Conservation (phyloP, 768 basidiomycete species). For the Cystofilobasidium bisporidii region DNA sequence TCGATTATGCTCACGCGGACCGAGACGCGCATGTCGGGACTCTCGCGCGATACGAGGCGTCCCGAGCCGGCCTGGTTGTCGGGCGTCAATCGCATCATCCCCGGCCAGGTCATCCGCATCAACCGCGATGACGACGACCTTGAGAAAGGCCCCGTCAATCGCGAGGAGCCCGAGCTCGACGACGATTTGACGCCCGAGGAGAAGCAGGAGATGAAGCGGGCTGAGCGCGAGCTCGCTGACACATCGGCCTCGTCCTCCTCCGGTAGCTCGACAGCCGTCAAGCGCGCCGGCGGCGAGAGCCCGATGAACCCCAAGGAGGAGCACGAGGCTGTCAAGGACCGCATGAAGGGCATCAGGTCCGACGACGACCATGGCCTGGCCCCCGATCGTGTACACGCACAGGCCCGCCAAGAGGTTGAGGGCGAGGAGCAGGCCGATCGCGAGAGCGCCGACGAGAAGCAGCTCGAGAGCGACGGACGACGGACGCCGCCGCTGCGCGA, state of each 20-base stretch:
- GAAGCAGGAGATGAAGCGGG: conserved; percentile 10
- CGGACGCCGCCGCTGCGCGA: conserved; percentile 43
- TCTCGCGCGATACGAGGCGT: conserved; percentile 5
- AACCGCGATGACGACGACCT: conserved; percentile 56
- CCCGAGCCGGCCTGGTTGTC: conserved; percentile 70
- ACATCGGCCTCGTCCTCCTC: background rate
- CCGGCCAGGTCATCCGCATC: conserved; percentile 69
- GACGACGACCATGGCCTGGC: background rate
- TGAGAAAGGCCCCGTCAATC: background rate
- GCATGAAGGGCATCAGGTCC: background rate
- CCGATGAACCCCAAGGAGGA: background rate
- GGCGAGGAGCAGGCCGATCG: conserved; percentile 29
- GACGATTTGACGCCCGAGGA: conserved; percentile 4
- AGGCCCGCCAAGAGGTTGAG: conserved; percentile 18
- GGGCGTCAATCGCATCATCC: conserved; percentile 59
- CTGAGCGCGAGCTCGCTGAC: conserved; percentile 1
- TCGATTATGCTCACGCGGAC: conserved; percentile 45
- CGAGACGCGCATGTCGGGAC: conserved; percentile 46
- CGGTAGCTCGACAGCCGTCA: conserved; percentile 1
- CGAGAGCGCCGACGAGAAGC: conserved; percentile 23
- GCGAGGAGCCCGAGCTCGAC: conserved; percentile 2
- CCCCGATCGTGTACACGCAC: background rate
- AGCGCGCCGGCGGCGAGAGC: background rate
- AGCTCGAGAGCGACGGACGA: conserved; percentile 30
- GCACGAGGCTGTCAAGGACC: conserved; percentile 1